phyloP scores from a whole-genome alignment of 176 grass and related monocot species.

The Aegilops sharonensis region DNA sequence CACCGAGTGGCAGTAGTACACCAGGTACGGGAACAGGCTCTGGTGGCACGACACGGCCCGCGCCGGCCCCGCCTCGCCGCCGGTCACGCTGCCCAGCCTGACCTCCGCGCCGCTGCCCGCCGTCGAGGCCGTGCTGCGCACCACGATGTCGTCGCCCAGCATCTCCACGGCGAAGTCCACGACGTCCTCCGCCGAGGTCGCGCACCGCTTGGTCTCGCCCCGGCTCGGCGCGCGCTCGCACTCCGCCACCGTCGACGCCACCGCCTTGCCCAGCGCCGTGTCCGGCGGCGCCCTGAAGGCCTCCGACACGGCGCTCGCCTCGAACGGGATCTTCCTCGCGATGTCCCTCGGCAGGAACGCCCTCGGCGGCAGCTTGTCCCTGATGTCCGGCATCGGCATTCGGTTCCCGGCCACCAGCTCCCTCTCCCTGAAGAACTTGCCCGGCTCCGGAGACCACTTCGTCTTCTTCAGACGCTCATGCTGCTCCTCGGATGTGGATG shows the following conservation, averaged over 20 bases:
- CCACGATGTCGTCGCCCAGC: slow-evolving; percentile 61
- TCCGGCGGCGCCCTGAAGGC: slow-evolving; percentile 38
- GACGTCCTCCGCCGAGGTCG: slow-evolving; percentile 69
- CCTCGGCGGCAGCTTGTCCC: slow-evolving; percentile 62
- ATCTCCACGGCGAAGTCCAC: slow-evolving; percentile 80
- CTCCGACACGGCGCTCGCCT: slow-evolving; percentile 31
- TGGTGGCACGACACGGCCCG: slow-evolving; percentile 80
- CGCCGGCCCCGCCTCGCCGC: slow-evolving; percentile 55
- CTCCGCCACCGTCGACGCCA: slow-evolving; percentile 58
- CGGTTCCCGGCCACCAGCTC: slow-evolving; percentile 51
- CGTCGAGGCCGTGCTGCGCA: slow-evolving; percentile 59
- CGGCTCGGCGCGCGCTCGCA: slow-evolving; percentile 52
- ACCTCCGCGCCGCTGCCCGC: slow-evolving; percentile 47
- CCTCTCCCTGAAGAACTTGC: slow-evolving; percentile 73
- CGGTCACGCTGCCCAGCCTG: slow-evolving; percentile 47
- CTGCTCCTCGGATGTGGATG: neutral
- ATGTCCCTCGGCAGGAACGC: slow-evolving; percentile 65
- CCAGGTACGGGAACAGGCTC: slow-evolving; percentile 88
- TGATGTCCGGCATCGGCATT: slow-evolving; percentile 81
- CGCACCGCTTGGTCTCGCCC: slow-evolving; percentile 75
- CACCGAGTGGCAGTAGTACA: slow-evolving; percentile 91
- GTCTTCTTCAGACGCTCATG: neutral
- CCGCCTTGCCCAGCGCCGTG: slow-evolving; percentile 71
- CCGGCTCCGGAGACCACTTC: slow-evolving; percentile 67
- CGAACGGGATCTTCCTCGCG: slow-evolving; percentile 48